Evolutionary conservation across 768 basidiomycete species (phyloP).

Genomic region (Mycena haematopus): DNA sequence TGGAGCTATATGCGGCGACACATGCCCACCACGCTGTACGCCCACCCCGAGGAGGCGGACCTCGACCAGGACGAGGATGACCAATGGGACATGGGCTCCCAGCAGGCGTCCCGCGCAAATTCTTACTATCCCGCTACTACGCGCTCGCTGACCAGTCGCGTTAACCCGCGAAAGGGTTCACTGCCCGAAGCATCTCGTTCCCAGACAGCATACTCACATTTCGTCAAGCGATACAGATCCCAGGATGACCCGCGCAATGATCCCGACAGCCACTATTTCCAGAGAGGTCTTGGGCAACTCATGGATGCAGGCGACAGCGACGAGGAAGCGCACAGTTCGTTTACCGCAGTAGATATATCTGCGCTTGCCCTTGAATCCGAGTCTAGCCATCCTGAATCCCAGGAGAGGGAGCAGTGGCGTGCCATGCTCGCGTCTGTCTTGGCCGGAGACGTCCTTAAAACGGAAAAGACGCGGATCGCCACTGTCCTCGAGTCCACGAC

Average conservation of each 20-base stretch:
- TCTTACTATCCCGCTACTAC: constrained; percentile 41
- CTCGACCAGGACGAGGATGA: constrained; percentile 56
- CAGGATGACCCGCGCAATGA: constrained; percentile 76
- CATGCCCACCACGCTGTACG: constrained; percentile 71
- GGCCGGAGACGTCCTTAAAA: constrained; percentile 91
- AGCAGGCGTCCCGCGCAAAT: constrained; percentile 37
- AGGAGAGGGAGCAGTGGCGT: constrained; percentile 91
- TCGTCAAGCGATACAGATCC: constrained; percentile 77
- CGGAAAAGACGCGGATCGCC: constrained; percentile 93
- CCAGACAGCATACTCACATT: constrained; percentile 76
- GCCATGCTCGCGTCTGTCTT: constrained; percentile 93
- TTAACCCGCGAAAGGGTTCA: constrained; percentile 35
- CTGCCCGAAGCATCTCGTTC: constrained; percentile 32
- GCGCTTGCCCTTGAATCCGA: constrained; percentile 65
- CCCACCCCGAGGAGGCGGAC: constrained; percentile 66
- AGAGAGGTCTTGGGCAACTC: constrained; percentile 71
- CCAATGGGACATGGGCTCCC: constrained; percentile 47
- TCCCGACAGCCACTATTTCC: constrained; percentile 84
- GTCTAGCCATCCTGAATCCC: constrained; percentile 68
- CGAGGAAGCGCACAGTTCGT: constrained; percentile 66
- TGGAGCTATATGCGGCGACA: constrained; percentile 54
- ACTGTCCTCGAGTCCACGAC: constrained; percentile 73
- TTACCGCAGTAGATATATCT: constrained; percentile 50
- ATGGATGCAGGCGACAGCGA: constrained; percentile 76
- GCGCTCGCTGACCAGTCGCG: constrained; percentile 36